These are phyloP conservation scores for Grosmannia clavigera DNA, from an alignment of 2,329 filamentous ascomycete species.

Conservation along the genomic window DNA sequence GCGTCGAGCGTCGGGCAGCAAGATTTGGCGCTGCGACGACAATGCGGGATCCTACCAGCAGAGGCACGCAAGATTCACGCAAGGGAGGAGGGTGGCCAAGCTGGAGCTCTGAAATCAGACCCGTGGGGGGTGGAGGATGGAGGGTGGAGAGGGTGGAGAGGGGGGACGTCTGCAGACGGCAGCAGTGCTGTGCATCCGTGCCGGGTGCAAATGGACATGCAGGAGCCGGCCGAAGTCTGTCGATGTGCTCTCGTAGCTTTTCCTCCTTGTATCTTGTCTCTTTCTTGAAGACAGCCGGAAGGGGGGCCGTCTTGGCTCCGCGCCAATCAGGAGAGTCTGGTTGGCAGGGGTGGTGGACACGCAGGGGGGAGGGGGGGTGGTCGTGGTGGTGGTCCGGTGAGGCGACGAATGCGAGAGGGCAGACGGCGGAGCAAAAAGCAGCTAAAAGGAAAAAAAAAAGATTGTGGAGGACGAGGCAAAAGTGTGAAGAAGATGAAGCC, in stretches of 20 bases:
- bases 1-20: neutral
- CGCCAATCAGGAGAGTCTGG: neutral
- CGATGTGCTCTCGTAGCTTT: neutral
- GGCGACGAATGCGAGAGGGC: no score
- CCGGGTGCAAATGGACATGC: neutral
- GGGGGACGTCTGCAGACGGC: neutral
- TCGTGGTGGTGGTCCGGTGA: no score
- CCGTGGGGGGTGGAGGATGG: neutral
- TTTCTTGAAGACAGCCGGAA: neutral
- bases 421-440: neutral
- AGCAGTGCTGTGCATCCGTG: neutral
- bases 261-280: neutral
- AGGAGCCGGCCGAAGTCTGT: neutral
- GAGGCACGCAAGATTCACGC: neutral
- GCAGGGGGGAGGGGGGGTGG: neutral
- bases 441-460: neutral
- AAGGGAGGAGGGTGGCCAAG: neutral
- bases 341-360: neutral
- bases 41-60: no score
- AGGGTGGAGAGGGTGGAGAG: neutral
- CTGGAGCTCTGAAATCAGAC: neutral
- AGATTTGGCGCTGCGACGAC: no score
- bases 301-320: neutral
- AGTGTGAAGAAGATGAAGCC: no score
- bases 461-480: no score